Evolutionary conservation across 2,329 filamentous ascomycete genomes (phyloP).

Genomic region (Apiospora rasikravindrae): DNA sequence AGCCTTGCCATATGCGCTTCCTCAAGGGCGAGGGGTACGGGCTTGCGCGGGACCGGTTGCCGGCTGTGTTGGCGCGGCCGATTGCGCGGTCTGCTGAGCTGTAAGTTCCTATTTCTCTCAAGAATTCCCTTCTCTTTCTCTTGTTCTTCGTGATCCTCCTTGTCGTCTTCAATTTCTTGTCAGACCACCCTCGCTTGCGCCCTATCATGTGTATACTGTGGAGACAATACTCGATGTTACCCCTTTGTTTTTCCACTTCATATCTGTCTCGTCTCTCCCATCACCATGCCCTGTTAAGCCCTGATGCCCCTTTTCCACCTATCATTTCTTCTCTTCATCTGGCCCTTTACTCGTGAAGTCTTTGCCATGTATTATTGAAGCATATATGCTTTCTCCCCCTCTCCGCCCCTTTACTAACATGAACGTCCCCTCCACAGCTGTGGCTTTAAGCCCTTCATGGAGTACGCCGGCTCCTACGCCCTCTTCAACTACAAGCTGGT

Average conservation of each 20-base stretch:
- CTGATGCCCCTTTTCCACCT: background rate
- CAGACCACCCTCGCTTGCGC: background rate
- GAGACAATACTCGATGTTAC: background rate
- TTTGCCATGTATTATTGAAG: background rate
- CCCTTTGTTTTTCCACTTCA: background rate
- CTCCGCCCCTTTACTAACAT: background rate
- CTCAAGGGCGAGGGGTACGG: slow-evolving; percentile 78
- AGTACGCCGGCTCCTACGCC: slow-evolving; percentile 74
- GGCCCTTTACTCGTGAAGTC: background rate
- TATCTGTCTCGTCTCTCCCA: no score
- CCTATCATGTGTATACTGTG: background rate
- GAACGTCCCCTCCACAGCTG: slow-evolving; percentile 39
- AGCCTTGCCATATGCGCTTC: slow-evolving; percentile 83
- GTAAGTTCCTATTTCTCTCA: slow-evolving; percentile 60
- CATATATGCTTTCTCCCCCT: background rate
- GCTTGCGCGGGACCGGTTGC: slow-evolving; percentile 74
- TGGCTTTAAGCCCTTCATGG: slow-evolving; percentile 93
- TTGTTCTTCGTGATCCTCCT: background rate
- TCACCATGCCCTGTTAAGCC: background rate
- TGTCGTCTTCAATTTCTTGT: background rate
- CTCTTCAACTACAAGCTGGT: slow-evolving; percentile 70
- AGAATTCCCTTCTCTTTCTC: background rate
- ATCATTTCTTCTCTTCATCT: background rate
- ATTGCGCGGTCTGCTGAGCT: slow-evolving; percentile 84
- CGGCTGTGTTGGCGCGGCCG: slow-evolving; percentile 76